Percentiles rank a stretch among this genome's conserved stretches.
These are phyloP conservation scores for Pittosporum tobira DNA, from an alignment of 129 eudicot species.

Conservation along the genomic window DNA sequence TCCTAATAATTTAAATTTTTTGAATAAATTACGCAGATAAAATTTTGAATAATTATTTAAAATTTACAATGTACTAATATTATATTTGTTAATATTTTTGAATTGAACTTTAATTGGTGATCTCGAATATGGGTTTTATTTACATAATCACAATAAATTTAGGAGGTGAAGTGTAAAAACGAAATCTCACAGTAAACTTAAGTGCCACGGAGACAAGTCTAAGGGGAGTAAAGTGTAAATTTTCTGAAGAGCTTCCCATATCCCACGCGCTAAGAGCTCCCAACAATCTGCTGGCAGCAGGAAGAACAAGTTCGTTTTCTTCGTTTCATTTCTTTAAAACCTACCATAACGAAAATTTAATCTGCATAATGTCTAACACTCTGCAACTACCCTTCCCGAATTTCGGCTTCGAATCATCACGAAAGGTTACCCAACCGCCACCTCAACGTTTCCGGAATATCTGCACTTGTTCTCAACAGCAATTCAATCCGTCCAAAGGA, in stretches of 20 bases:
- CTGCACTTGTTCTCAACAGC: slow-evolving; percentile 24
- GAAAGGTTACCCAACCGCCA: slow-evolving; percentile 2
- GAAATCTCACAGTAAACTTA: too few relatives aligned
- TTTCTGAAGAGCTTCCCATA: neutral
- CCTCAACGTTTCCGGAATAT: slow-evolving; percentile 22
- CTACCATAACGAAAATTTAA: neutral
- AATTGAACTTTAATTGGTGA: too few relatives aligned
- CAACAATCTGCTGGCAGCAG: neutral
- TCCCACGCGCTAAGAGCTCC: too few relatives aligned
- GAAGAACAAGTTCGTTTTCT: neutral
- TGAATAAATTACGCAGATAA: too few relatives aligned
- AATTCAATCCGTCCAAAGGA: slow-evolving; percentile 18
- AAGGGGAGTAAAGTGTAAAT: neutral
- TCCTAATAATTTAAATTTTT: too few relatives aligned
- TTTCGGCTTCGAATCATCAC: slow-evolving; percentile 5
- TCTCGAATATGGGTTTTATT: too few relatives aligned
- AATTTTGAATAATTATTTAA: neutral
- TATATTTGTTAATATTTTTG: too few relatives aligned
- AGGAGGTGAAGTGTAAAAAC: too few relatives aligned
- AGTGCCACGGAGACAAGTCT: too few relatives aligned
- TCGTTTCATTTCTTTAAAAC: neutral
- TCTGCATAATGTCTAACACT: slow-evolving; percentile 31
- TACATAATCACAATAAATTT: too few relatives aligned
- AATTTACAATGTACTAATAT: too few relatives aligned
- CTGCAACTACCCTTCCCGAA: slow-evolving; percentile 28